A percentile compares a stretch with the other conserved stretches of the same genome.
phyloP scores from a whole-genome alignment of 192 early-diverging fungal genomes.

The Coemansia asiatica region DNA sequence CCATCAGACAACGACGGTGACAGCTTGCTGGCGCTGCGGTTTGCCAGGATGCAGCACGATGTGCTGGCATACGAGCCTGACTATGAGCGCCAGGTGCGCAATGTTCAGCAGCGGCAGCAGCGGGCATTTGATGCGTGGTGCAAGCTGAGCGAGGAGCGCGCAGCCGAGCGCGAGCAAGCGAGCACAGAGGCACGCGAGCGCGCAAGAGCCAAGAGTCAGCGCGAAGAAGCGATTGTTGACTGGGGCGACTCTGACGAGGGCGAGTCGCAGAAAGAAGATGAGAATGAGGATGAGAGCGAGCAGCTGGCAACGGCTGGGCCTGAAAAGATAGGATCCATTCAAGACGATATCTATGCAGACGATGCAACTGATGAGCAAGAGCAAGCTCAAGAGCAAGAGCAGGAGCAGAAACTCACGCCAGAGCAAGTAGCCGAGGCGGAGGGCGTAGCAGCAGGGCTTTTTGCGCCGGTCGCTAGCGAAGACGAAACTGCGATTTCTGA shows the following conservation, averaged over 20 bases:
- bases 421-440: not conserved
- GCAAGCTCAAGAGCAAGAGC: not conserved
- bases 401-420: not conserved
- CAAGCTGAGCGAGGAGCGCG: conserved; percentile 15
- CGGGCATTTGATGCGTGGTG: conserved; percentile 32
- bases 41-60: conserved; percentile 33
- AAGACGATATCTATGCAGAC: conserved; percentile 24
- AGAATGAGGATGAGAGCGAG: not conserved
- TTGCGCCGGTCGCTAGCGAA: not conserved
- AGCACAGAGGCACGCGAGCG: conserved; percentile 15
- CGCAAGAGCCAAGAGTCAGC: conserved; percentile 21
- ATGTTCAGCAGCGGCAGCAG: conserved; percentile 24
- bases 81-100: conserved; percentile 38
- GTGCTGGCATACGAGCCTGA: conserved; percentile 45
- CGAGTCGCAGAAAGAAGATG: too few species aligned
- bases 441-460: not conserved
- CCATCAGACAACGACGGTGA: conserved; percentile 6
- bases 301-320: not conserved
- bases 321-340: not conserved
- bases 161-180: conserved; percentile 10
- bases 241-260: conserved; percentile 45
- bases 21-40: conserved; percentile 28
- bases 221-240: conserved; percentile 37
- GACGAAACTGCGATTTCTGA: not conserved
- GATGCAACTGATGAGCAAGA: not conserved